Percentiles rank a stretch among this genome's conserved stretches.
phyloP scores from a whole-genome alignment of 2,329 filamentous ascomycete genomes.

The Epicoccum sorghinum region DNA sequence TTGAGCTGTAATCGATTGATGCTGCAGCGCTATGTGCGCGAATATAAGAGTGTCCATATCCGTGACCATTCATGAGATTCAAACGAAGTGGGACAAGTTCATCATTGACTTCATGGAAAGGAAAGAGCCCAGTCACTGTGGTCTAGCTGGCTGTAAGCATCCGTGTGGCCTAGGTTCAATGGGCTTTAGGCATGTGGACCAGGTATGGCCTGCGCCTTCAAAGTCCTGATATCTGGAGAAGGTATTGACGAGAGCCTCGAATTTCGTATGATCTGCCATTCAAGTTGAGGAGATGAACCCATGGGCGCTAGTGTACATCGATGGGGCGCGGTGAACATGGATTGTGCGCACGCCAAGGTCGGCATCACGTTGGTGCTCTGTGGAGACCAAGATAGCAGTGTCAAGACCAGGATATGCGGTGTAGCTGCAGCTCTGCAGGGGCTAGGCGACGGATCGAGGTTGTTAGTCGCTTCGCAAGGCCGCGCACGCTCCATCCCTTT shows the following conservation, averaged over 20 bases:
- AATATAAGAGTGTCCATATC: too few relatives aligned
- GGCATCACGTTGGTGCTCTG: constrained; percentile 8
- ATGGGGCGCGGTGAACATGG: neutral
- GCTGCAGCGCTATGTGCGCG: too few relatives aligned
- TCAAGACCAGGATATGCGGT: constrained; percentile 6
- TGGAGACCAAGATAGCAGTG: constrained; percentile 18
- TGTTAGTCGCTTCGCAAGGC: constrained; percentile 8
- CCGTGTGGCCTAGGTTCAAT: neutral
- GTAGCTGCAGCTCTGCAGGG: constrained; percentile 13
- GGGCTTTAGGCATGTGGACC: neutral
- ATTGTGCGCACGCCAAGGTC: constrained; percentile 9
- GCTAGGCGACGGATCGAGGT: constrained; percentile 7
- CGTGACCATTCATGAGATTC: neutral
- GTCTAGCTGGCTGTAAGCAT: neutral
- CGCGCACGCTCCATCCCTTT: constrained; percentile 20
- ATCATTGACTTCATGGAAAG: neutral
- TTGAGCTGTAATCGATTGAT: neutral
- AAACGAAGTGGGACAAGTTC: neutral
- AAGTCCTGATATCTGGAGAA: constrained; percentile 5
- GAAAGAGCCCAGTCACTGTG: neutral
- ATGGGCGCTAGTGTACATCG: neutral
- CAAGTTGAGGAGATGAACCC: neutral
- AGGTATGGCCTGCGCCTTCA: neutral
- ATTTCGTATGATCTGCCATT: neutral
- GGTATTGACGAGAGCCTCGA: constrained; percentile 1